Conservation (phyloP, 2,329 filamentous ascomycete species). For the Neoascochyta sp. region DNA sequence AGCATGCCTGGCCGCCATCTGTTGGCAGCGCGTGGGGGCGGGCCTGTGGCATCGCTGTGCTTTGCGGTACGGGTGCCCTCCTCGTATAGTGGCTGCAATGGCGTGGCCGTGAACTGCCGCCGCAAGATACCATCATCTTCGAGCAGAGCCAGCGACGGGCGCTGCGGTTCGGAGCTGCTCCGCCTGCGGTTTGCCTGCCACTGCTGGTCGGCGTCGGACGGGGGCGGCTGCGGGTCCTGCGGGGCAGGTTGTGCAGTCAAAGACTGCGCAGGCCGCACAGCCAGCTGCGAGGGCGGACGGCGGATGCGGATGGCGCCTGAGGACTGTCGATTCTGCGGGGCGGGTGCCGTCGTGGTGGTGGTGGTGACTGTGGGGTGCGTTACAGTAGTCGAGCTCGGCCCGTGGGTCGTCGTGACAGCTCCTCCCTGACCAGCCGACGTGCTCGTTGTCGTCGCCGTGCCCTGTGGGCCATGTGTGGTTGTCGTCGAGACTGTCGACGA, state of each 20-base stretch:
- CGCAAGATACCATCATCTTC: constrained; percentile 25
- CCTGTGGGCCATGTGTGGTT: constrained; percentile 26
- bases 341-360: constrained; percentile 12
- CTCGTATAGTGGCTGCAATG: constrained; percentile 34
- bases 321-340: constrained; percentile 10
- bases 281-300: constrained; percentile 12
- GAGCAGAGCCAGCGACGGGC: constrained; percentile 19
- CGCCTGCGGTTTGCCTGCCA: constrained; percentile 24
- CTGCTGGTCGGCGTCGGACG: constrained; percentile 12
- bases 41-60: constrained; percentile 9
- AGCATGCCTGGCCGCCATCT: constrained; percentile 16
- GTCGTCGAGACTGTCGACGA: constrained; percentile 24
- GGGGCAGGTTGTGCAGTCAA: constrained; percentile 3
- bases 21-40: constrained; percentile 11
- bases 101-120: constrained; percentile 25
- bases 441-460: constrained; percentile 27
- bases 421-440: constrained; percentile 16
- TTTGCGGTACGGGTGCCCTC: constrained; percentile 12
- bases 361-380: constrained; percentile 31
- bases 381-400: constrained; percentile 23
- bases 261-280: constrained; percentile 3
- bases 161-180: constrained; percentile 34
- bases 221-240: constrained; percentile 2
- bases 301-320: constrained; percentile 30
- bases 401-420: constrained; percentile 18